Base-by-base conservation (phyloP, 2,329 filamentous ascomycete genomes). In the Pezizomycotina sp. region DNA sequence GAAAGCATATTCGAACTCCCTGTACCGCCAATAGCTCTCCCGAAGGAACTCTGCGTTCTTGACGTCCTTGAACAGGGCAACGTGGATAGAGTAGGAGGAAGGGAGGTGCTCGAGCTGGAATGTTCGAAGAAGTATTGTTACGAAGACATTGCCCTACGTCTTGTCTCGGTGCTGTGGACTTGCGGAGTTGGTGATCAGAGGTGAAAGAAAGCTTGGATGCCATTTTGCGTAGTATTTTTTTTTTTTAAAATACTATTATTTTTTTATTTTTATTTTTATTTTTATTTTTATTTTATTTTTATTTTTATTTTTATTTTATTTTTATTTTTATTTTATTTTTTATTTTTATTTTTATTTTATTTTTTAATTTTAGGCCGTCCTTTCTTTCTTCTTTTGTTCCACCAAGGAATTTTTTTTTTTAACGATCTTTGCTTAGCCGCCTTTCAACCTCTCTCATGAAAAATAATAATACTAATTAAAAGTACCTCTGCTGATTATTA, bases 1-100 rank as follows among this genome's bases (percentile, higher is more conserved):
- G 48, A 98, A 78, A 21, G 84, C 83, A 63, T 95, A 95, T 58
- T 95, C 83, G 51, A 84, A 95, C 6, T 76, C 74, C 7, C 70
- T 53, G 54, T 95, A 92, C 34, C 80, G 71, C 68, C n/a, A 95
- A 64, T 4, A 98, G 70, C 60, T 93, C 84, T 49, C 75, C 65
- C 83, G 76, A 27, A 98, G 64, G 52, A 77, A 83, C 1, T 68
- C 59, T 7, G 82, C 69, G 56, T 98, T 98, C 44, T 68, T 56
- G 38, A 95, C 70, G 55, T 80, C 62, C 14, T 63, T 68, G 61
- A 89, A 93, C 20, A 92, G 61, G 27, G 71, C 74, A 31, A 81
- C 60, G 56, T 89, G 74, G 19, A 92, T 62, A 5, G 69, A 65
- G 54, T 82, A 64, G 18, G 64, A 62, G 5, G 63, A 52, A 1